Conservation (phyloP, 2,329 filamentous ascomycete species). For the Myriosclerotinia curreyana region DNA sequence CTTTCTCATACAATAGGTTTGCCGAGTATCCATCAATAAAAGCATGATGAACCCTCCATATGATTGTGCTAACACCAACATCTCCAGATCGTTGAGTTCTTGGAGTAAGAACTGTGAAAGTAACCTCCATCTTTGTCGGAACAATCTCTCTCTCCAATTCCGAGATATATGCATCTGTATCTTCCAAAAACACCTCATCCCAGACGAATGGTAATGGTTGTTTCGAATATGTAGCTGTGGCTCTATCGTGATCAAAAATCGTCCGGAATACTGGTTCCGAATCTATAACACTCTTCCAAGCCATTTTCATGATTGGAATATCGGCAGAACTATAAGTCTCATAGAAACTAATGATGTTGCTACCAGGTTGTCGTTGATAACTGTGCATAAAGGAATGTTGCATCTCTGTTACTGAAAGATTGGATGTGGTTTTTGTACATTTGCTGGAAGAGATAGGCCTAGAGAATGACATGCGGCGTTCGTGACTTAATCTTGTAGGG, state of each 20-base stretch:
- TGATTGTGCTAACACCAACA: slow-evolving; percentile 25
- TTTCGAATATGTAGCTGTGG: slow-evolving; percentile 5
- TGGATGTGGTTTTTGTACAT: not conserved
- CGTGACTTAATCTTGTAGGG: slow-evolving; percentile 1
- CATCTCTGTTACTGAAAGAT: slow-evolving; percentile 29
- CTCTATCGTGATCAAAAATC: slow-evolving; percentile 14
- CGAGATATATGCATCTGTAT: slow-evolving; percentile 6
- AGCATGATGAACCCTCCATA: slow-evolving; percentile 40
- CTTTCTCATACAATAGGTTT: slow-evolving; percentile 18
- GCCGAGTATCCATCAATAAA: slow-evolving; percentile 40
- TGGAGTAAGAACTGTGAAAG: slow-evolving; percentile 11
- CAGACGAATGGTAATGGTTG: slow-evolving; percentile 7
- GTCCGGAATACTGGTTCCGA: slow-evolving; percentile 36
- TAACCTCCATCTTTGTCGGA: slow-evolving; percentile 2
- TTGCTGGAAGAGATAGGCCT: not conserved
- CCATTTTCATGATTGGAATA: slow-evolving; percentile 30
- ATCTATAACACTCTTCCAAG: slow-evolving; percentile 35
- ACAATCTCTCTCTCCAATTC: slow-evolving; percentile 8
- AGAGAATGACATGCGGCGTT: slow-evolving; percentile 13
- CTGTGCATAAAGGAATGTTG: slow-evolving; percentile 35
- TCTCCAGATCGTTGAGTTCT: not conserved
- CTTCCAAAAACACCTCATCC: not conserved
- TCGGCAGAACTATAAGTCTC: slow-evolving; percentile 28
- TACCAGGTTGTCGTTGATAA: slow-evolving; percentile 25
- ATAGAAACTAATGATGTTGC: slow-evolving; percentile 33